phyloP scores from a whole-genome alignment of 768 basidiomycete genomes.

The Auricularia sp. region DNA sequence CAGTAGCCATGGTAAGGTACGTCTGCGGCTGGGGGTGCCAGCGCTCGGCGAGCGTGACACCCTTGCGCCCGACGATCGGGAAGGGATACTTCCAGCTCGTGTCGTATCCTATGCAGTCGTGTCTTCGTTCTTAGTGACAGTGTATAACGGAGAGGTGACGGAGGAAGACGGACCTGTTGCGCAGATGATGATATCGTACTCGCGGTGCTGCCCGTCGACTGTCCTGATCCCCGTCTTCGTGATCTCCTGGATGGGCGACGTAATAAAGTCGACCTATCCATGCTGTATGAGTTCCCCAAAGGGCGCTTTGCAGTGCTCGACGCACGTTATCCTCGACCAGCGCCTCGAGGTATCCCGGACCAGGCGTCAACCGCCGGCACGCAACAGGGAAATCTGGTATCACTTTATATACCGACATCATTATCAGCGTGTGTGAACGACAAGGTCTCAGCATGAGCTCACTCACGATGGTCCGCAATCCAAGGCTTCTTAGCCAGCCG shows the following conservation, averaged over 20 bases:
- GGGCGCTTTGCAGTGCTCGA: too few relatives aligned
- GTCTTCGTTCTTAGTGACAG: background rate
- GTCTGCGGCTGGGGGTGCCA: constrained; percentile 46
- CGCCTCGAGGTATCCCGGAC: too few relatives aligned
- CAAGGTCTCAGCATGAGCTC: too few relatives aligned
- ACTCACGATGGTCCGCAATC: constrained; percentile 48
- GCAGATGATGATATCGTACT: constrained; percentile 52
- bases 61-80: constrained; percentile 44
- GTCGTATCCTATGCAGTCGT: constrained; percentile 37
- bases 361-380: too few relatives aligned
- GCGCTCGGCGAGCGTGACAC: constrained; percentile 41
- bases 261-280: constrained; percentile 41
- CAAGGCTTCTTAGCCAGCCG: constrained; percentile 47
- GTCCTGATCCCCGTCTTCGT: constrained; percentile 48
- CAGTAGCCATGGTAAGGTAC: constrained; percentile 49
- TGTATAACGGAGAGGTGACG: background rate
- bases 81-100: constrained; percentile 39
- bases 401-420: too few relatives aligned
- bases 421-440: too few relatives aligned
- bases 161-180: constrained; percentile 39
- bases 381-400: too few relatives aligned
- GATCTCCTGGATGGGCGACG: constrained; percentile 40
- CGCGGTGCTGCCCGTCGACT: constrained; percentile 41
- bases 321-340: too few relatives aligned
- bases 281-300: too few relatives aligned